Base-by-base conservation (phyloP, 495 filamentous ascomycete species). In the Aspergillus cavernicola region DNA sequence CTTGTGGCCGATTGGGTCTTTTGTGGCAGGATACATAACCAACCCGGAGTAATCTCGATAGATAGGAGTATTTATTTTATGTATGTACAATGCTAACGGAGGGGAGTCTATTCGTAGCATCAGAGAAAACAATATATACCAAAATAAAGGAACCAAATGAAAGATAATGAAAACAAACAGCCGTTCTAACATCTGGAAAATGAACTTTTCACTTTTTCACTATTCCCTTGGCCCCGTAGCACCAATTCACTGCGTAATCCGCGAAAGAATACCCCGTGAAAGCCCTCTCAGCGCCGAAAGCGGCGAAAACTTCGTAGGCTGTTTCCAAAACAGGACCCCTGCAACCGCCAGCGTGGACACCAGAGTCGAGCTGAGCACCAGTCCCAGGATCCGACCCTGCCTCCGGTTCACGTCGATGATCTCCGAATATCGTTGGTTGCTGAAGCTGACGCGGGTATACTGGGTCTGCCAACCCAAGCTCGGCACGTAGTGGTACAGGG, bases 401-500 rank as follows among this genome's bases (percentile, higher is more conserved):
- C 76, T 67, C 40, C 81, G 76, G 41, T 84, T 85, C 52, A 78
- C 80, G 26, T 68, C 74, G 22, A 88, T 75, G 3, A 97, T 88
- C 55, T 95, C 87, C 2, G 85, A 88, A 64, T 99, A 99, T 24
- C 88, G 75, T 72, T 93, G 85, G 59, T 95, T 96, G 24, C 88
- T 86, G 67, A 97, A 98, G 56, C 89, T 95, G 19, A 98, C 85
- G 13, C 92, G 76, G n/a, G 84, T 82, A 62, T 98, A 98, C 73
- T 97, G 89, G 1, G 93, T 98, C 66, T 83, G 81, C 82, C 90
- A 95, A 2, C 92, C 93, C 16, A 89, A 61, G 38, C 73, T 69
- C 1, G 93, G 93, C 5, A 95, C 45, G 49, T 86, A 85, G n/a
- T 82, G 76, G 36, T 83, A 84, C 32, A 97, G 65, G n/a, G 74